Evolutionary conservation across 1,284 basidiomycete species (phyloP).

Genomic region (Boletus semigastroideus): DNA sequence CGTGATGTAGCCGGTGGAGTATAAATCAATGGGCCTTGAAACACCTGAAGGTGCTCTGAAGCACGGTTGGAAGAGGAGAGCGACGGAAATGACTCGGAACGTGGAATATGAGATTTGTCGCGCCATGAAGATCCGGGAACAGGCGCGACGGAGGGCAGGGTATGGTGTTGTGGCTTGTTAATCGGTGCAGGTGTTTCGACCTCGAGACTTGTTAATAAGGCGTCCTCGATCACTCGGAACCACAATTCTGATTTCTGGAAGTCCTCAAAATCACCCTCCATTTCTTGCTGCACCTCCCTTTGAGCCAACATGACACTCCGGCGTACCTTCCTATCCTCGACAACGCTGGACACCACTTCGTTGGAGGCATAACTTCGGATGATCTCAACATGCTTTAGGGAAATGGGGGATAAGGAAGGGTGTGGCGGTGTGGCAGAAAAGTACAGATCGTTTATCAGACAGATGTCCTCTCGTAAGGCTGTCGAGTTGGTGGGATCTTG

Average conservation of each 20-base stretch:
- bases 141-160: constrained; percentile 14
- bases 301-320: constrained; percentile 83
- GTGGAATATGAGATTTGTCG: constrained; percentile 27
- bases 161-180: constrained; percentile 27
- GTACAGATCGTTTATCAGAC: constrained; percentile 85
- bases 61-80: constrained; percentile 25
- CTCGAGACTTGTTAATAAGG: constrained; percentile 43
- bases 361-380: constrained; percentile 68
- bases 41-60: constrained; percentile 6
- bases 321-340: constrained; percentile 63
- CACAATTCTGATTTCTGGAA: constrained; percentile 89
- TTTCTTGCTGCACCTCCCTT: constrained; percentile 79
- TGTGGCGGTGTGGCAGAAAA: constrained; percentile 65
- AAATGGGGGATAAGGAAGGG: constrained; percentile 62
- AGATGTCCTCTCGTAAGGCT: constrained; percentile 80
- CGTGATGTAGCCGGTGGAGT: constrained; percentile 38
- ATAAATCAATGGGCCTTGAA: constrained; percentile 18
- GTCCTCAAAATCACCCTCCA: constrained; percentile 89
- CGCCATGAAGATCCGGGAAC: constrained; percentile 18
- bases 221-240: constrained; percentile 83
- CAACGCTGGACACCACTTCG: constrained; percentile 44
- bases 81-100: constrained; percentile 42
- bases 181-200: constrained; percentile 22
- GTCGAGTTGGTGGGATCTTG: constrained; percentile 56
- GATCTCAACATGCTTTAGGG: constrained; percentile 63